A percentile compares a stretch with the other conserved stretches of the same genome.
Evolutionary conservation across 225 moss, liverwort and hornwort species (phyloP).

Genomic region (Lunularia cruciata): DNA sequence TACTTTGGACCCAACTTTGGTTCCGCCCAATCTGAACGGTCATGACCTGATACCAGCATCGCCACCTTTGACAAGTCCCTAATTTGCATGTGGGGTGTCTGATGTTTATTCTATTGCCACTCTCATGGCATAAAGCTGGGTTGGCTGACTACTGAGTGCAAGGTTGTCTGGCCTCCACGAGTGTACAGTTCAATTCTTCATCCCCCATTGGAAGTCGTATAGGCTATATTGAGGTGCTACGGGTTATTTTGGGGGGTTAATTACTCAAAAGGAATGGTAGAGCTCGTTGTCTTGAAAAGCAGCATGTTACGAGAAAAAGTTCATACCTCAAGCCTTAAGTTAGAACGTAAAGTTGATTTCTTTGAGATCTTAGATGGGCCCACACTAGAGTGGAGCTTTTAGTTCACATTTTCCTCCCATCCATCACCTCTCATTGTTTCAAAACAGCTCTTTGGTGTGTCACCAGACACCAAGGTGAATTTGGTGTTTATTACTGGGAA

Average conservation of each 20-base stretch:
- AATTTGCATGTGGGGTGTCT: conserved; percentile 10
- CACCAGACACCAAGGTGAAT: background rate
- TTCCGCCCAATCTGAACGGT: conserved; percentile 42
- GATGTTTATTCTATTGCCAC: conserved; percentile 7
- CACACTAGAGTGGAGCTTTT: conserved; percentile 23
- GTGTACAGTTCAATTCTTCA: conserved; percentile 43
- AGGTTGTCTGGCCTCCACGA: conserved; percentile 33
- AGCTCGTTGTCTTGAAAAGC: conserved; percentile 29
- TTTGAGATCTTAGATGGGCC: conserved; percentile 20
- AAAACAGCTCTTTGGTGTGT: conserved; percentile 17
- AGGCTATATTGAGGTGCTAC: conserved; percentile 32
- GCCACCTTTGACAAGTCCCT: conserved; percentile 42
- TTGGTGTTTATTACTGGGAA: conserved; percentile 22
- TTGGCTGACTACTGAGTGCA: conserved; percentile 31
- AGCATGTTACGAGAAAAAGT: conserved; percentile 27
- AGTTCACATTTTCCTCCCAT: conserved; percentile 9
- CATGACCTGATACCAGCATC: conserved; percentile 54
- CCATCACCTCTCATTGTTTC: conserved; percentile 20
- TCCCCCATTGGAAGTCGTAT: conserved; percentile 31
- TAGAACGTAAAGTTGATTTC: conserved; percentile 30
- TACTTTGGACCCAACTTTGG: conserved; percentile 50
- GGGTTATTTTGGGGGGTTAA: conserved; percentile 37
- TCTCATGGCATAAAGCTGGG: conserved; percentile 23
- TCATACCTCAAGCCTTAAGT: conserved; percentile 30
- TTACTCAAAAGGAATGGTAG: conserved; percentile 37